Evolutionary conservation across 495 filamentous ascomycete genomes (phyloP).

Genomic region (Trichoderma gamsii): DNA sequence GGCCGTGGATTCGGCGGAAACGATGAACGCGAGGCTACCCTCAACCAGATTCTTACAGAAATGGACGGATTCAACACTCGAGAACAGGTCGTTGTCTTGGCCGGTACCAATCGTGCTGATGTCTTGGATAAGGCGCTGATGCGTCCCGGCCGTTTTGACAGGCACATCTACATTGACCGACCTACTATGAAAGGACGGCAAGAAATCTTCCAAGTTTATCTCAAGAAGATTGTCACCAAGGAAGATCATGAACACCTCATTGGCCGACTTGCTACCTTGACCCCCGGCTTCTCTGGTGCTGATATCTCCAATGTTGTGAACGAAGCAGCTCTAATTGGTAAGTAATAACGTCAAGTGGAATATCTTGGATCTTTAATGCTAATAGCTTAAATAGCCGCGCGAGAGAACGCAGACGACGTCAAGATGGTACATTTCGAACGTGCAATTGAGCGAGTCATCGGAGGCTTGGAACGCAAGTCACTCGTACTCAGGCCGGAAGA

Average conservation of each 20-base stretch:
- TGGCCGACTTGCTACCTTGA: slow-evolving; percentile 82
- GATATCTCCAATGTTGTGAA: slow-evolving; percentile 98
- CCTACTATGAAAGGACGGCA: slow-evolving; percentile 95
- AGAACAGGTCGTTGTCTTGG: slow-evolving; percentile 96
- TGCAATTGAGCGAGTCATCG: slow-evolving; percentile 94
- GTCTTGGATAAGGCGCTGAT: slow-evolving; percentile 92
- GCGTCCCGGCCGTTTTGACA: slow-evolving; percentile 93
- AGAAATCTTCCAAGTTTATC: slow-evolving; percentile 91
- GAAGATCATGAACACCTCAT: slow-evolving; percentile 83
- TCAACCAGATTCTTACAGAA: slow-evolving; percentile 97
- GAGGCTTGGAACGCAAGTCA: slow-evolving; percentile 92
- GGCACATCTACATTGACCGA: slow-evolving; percentile 87
- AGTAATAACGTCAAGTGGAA: slow-evolving; percentile 27
- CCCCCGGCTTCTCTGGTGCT: slow-evolving; percentile 92
- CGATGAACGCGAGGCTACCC: slow-evolving; percentile 90
- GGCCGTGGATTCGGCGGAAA: slow-evolving; percentile 77
- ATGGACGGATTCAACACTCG: slow-evolving; percentile 99
- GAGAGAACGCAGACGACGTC: slow-evolving; percentile 67
- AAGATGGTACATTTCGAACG: slow-evolving; percentile 89
- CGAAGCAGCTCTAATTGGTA: slow-evolving; percentile 94
- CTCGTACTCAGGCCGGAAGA: slow-evolving; percentile 87
- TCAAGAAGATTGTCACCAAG: slow-evolving; percentile 84
- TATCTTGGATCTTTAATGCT: slow-evolving; percentile 20
- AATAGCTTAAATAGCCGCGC: slow-evolving; percentile 60
- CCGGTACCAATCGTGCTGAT: slow-evolving; percentile 92